phyloP scores from a whole-genome alignment of 495 filamentous ascomycete genomes.

The Aspergillus affinis region DNA sequence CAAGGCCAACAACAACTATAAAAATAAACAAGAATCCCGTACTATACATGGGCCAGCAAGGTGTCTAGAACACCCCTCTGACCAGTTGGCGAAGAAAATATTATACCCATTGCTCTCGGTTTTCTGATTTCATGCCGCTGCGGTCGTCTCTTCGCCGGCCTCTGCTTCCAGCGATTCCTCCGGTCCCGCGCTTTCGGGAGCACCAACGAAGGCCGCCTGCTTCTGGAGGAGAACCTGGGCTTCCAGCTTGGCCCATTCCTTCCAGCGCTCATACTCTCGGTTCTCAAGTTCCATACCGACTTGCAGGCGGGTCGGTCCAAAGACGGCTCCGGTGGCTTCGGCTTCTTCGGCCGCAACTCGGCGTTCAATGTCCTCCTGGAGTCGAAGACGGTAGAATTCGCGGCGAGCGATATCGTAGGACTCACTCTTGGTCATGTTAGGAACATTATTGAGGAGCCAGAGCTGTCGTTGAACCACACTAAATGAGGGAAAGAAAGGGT shows the following conservation, averaged over 20 bases:
- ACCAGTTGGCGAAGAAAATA: neutral
- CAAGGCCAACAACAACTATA: neutral
- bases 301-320: constrained; percentile 70
- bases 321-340: constrained; percentile 77
- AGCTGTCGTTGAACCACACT: constrained; percentile 94
- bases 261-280: constrained; percentile 74
- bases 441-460: constrained; percentile 70
- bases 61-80: constrained; percentile 3
- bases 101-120: neutral
- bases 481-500: neutral
- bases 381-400: constrained; percentile 85
- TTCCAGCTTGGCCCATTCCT: constrained; percentile 68
- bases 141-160: constrained; percentile 1
- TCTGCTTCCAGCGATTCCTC: constrained; percentile 17
- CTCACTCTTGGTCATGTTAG: constrained; percentile 54
- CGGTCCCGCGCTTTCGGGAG: constrained; percentile 28
- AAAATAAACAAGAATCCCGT: constrained; percentile 21
- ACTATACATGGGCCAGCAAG: constrained; percentile 7
- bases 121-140: neutral
- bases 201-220: constrained; percentile 30
- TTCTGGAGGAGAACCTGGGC: constrained; percentile 36
- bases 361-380: constrained; percentile 78
- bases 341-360: constrained; percentile 90
- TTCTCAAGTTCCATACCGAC: constrained; percentile 83
- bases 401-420: constrained; percentile 88